phyloP scores from a whole-genome alignment of 2,329 filamentous ascomycete genomes.

The Aspergillus proliferans region DNA sequence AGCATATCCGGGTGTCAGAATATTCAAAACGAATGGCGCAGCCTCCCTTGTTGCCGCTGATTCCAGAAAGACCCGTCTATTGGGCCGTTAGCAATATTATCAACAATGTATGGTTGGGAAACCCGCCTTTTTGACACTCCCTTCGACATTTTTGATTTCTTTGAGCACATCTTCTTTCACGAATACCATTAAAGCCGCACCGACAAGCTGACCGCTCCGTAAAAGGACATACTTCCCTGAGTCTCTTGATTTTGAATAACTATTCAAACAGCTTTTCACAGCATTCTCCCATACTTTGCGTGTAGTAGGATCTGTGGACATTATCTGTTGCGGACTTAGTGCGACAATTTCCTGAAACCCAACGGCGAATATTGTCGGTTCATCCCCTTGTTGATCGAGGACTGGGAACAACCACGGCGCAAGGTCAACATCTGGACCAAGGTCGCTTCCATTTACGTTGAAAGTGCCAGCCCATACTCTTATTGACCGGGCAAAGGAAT shows the following conservation, averaged over 20 bases:
- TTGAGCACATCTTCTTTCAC: constrained; percentile 70
- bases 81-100: constrained; percentile 10
- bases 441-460: constrained; percentile 84
- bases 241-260: constrained; percentile 57
- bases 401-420: constrained; percentile 73
- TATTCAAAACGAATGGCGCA: constrained; percentile 95
- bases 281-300: constrained; percentile 81
- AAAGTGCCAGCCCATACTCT: constrained; percentile 84
- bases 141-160: constrained; percentile 93
- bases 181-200: constrained; percentile 86
- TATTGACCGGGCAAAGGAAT: constrained; percentile 66
- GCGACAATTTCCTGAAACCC: constrained; percentile 99
- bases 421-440: constrained; percentile 71
- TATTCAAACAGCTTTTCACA: constrained; percentile 71
- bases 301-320: constrained; percentile 89
- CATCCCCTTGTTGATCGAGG: constrained; percentile 48
- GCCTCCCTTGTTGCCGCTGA: constrained; percentile 96
- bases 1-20: constrained; percentile 85
- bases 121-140: constrained; percentile 76
- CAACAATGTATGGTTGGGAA: neutral
- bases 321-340: constrained; percentile 93
- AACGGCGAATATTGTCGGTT: constrained; percentile 80
- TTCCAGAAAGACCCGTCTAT: constrained; percentile 82
- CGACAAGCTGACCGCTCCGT: constrained; percentile 87
- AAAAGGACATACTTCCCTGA: constrained; percentile 81